A percentile compares a stretch with the other conserved stretches of the same genome.
These are phyloP conservation scores for Colletotrichum camelliae DNA, from an alignment of 2,329 filamentous ascomycete species.

Conservation along the genomic window DNA sequence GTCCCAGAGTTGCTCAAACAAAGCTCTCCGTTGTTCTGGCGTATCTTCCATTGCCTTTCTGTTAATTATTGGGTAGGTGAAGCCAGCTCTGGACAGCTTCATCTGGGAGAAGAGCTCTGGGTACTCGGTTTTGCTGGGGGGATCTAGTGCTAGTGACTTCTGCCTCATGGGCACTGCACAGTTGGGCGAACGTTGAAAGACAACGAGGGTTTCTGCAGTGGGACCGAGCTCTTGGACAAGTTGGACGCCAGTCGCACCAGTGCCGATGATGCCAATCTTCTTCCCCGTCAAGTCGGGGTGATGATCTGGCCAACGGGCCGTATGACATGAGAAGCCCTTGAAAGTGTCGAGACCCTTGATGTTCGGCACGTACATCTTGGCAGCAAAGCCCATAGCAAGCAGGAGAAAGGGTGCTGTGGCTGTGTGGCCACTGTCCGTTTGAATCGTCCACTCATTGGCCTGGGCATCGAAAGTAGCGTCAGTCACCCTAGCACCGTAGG, in stretches of 20 bases:
- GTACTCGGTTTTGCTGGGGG: not conserved
- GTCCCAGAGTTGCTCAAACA: not conserved
- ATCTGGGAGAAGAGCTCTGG: not conserved
- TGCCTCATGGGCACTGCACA: conserved; percentile 1
- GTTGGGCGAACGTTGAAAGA: conserved; percentile 27
- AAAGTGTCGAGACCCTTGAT: conserved; percentile 28
- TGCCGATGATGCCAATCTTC: conserved; percentile 23
- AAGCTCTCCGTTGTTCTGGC: not conserved
- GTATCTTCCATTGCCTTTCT: not conserved
- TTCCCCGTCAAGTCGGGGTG: not conserved
- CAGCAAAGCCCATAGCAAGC: conserved; percentile 43
- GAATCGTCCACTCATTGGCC: conserved; percentile 39
- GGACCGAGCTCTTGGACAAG: conserved; percentile 24
- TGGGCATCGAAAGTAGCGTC: conserved; percentile 42
- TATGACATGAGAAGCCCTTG: not conserved
- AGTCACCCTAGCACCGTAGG: conserved; percentile 44
- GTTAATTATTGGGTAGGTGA: not conserved
- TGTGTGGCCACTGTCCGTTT: conserved; percentile 36
- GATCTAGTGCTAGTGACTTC: not conserved
- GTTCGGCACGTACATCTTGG: conserved; percentile 42
- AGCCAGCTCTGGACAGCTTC: not conserved
- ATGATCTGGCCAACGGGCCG: not conserved
- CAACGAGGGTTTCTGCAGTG: conserved; percentile 15
- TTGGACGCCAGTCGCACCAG: conserved; percentile 23
- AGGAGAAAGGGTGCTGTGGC: conserved; percentile 42